phyloP scores from a whole-genome alignment of 768 basidiomycete species.

The Lepiota subincarnata region DNA sequence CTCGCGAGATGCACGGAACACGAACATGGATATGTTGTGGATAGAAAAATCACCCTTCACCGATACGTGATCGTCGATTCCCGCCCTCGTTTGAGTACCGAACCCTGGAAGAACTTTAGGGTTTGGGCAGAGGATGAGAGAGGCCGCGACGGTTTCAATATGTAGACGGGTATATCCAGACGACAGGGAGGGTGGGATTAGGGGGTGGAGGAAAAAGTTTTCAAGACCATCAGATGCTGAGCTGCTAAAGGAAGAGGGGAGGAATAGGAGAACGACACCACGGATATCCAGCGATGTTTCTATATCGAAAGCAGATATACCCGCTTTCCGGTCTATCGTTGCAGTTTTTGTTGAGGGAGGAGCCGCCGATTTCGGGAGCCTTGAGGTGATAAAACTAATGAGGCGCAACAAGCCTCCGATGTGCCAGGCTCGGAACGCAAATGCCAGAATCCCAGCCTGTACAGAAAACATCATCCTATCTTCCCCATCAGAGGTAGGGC shows the following conservation, averaged over 20 bases:
- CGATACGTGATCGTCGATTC: not conserved
- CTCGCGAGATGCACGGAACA: slow-evolving; percentile 29
- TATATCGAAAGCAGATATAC: not conserved
- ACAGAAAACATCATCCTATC: slow-evolving; percentile 25
- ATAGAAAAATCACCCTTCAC: slow-evolving; percentile 19
- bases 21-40: slow-evolving; percentile 55
- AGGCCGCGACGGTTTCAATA: slow-evolving; percentile 37
- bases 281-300: slow-evolving; percentile 17
- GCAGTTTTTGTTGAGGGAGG: not conserved
- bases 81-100: not conserved
- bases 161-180: slow-evolving; percentile 52
- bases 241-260: slow-evolving; percentile 31
- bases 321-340: not conserved
- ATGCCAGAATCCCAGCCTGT: slow-evolving; percentile 47
- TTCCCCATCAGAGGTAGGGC: not conserved
- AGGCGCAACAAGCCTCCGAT: slow-evolving; percentile 45
- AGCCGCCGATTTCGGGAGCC: not conserved
- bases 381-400: slow-evolving; percentile 25
- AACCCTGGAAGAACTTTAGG: not conserved
- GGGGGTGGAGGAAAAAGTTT: slow-evolving; percentile 53
- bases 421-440: slow-evolving; percentile 54
- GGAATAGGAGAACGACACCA: slow-evolving; percentile 45
- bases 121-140: slow-evolving; percentile 21
- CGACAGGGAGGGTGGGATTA: slow-evolving; percentile 49
- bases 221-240: slow-evolving; percentile 16